Base-by-base conservation (phyloP, 1,284 basidiomycete species). In the Thecaphora thlaspeos region DNA sequence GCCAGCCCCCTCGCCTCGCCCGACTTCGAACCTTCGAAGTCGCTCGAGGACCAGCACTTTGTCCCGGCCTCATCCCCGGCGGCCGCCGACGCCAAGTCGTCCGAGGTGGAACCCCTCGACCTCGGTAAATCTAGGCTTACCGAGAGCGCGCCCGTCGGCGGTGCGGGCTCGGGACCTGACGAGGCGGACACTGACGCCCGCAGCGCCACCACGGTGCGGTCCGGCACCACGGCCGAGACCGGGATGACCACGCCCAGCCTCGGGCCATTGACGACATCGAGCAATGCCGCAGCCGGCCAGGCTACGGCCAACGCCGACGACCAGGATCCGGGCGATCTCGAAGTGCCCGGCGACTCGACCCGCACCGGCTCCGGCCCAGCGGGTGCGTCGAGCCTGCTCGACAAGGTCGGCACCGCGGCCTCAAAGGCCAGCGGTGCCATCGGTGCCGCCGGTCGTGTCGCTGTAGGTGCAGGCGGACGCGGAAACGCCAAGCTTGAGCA, bases 391-490 rank as follows among this genome's bases (percentile, higher is more conserved):
- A 56, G 53, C 36, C 23, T 63, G 8, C 51, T 65, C 23, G 44
- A 53, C 43, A 55, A 58, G 47, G 58, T 65, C 34, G 59, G 59
- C 19, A 71, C 81, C 18, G 81, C 82, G 14, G 78, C 81, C 19
- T 80, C 81, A 10, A 82, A 85, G 54, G 82, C 82, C 41, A 87
- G 87, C 19, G 83, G 84, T 5, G 83, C 91, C 1, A 80, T 85
- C 41, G 89, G 90, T 69, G 85, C 65, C 1, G 67, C 64, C 15
- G 60, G 67, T 1, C 43, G 60, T 23, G 59, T 56, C 14, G 66
- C 65, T 21, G 59, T 60, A 14, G 51, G 61, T 15, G 18, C 43
- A 14, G 37, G 44, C 30, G 11, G 7, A 28, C 26, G 26, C 26
- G 39, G 28, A 32, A 70, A 59, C 19, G 43, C 52, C 9, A 51